Conservation (phyloP, 2,329 filamentous ascomycete genomes). For the Parafenestella ontariensis region DNA sequence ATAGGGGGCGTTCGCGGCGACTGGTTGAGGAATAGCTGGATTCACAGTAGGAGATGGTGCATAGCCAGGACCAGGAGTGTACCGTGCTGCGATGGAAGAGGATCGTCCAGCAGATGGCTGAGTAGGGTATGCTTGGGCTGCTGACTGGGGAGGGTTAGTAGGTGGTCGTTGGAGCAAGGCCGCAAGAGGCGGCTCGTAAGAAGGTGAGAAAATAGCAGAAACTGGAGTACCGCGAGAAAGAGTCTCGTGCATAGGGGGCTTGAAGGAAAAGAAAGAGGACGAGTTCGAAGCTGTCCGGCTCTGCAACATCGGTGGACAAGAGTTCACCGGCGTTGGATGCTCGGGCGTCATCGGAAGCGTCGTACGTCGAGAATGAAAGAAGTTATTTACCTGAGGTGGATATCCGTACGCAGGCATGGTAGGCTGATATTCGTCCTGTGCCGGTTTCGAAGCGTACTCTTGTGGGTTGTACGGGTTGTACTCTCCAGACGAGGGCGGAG, state of each 20-base stretch:
- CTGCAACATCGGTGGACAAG: conserved; percentile 29
- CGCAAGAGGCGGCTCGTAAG: conserved; percentile 47
- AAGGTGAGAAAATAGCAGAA: conserved; percentile 39
- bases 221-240: conserved; percentile 40
- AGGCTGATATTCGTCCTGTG: conserved; percentile 21
- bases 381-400: conserved; percentile 46
- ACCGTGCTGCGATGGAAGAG: conserved; percentile 36
- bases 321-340: conserved; percentile 26
- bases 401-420: conserved; percentile 38
- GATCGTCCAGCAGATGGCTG: conserved; percentile 4
- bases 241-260: conserved; percentile 23
- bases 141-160: conserved; percentile 45
- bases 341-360: conserved; percentile 33
- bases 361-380: conserved; percentile 38
- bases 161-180: conserved; percentile 36
- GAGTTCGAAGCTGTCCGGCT: conserved; percentile 27
- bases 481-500: conserved; percentile 37
- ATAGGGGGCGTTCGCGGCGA: conserved; percentile 31
- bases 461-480: conserved; percentile 48
- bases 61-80: conserved; percentile 43
- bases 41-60: conserved; percentile 36
- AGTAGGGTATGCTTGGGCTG: conserved; percentile 13
- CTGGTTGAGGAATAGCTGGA: conserved; percentile 30
- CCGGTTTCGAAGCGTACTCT: conserved; percentile 36
- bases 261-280: conserved; percentile 23